Conservation (phyloP, 169 alveolate species). For the Plasmodium sp. region DNA sequence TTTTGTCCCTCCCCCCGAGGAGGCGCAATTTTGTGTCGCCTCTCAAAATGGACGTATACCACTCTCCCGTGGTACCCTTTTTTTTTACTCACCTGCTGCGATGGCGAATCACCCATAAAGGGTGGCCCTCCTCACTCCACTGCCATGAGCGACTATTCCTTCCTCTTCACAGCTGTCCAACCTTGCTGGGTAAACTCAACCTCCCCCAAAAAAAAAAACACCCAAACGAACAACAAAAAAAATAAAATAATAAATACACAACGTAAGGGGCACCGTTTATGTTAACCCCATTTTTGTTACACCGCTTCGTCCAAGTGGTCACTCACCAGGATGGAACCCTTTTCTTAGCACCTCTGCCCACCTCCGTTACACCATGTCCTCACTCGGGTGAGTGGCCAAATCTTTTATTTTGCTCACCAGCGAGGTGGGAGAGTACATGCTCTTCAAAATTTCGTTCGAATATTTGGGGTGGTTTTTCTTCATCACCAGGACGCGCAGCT, state of each 20-base stretch:
- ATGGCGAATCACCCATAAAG: neutral
- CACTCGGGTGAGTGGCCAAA: neutral
- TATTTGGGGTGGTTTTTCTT: conserved; percentile 38
- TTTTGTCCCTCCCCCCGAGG: neutral
- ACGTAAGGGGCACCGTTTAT: neutral
- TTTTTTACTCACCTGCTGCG: neutral
- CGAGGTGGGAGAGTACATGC: conserved; percentile 19
- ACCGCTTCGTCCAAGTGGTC: neutral
- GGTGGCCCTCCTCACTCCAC: neutral
- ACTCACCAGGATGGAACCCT: neutral
- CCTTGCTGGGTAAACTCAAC: neutral
- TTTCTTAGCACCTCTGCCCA: neutral
- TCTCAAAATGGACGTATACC: neutral
- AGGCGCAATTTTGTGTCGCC: neutral
- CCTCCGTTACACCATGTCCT: neutral
- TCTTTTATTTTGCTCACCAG: conserved; percentile 19
- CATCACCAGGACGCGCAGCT: neutral
- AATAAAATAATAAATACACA: neutral
- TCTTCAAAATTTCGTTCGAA: conserved; percentile 41
- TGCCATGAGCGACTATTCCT: neutral
- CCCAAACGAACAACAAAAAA: neutral
- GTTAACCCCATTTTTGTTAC: neutral
- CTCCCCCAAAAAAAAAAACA: neutral
- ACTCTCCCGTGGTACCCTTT: neutral
- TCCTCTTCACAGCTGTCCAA: neutral